Base-by-base conservation (phyloP, 2,329 filamentous ascomycete genomes). In the Trichoderma sp. region DNA sequence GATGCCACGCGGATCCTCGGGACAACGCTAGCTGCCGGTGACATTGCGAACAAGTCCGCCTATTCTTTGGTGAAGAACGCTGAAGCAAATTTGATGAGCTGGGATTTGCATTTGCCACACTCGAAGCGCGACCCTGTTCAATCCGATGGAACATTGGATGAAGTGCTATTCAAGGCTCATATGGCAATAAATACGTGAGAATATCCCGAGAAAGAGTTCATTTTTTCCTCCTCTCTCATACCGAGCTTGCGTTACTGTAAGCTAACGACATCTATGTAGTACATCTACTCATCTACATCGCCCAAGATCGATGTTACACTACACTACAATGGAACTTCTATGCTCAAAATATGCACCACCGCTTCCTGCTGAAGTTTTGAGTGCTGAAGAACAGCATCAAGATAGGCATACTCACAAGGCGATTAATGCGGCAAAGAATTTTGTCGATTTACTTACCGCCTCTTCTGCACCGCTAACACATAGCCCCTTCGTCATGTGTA, bases 81-180 rank as follows among this genome's bases (percentile, higher is more conserved):
- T 2, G 85, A 88, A 79, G 82, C 85, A 4, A 82, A 86, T 18
- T 81, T 89, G 59, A 85, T 86, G n/a, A 94, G 93, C 82, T 97
- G 93, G 93, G 89, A 90, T 74, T 88, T 95, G 71, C 92, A 95
- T 79, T 86, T 96, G 0, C 94, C 94, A 0, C 86, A 88, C 16
- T 87, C 87, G 24, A 95, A 95, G 84, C 87, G 88, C 75, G 89
- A 93, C 75, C 87, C 93, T 31, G 86, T 95, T 73, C 65, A 88
- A 89, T 75, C 88, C 88, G 77, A 90, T 91, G 79, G 91, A 92
- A 65, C 88, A 89, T 65, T 88, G 7, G 94, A 97, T 81, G 93
- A 95, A 83, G 91, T 96, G 87, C 90, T 96, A 81, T 95, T 96
- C 84, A 93, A 95, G 81, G 94, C 93, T 1, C 92, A 93, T 77